Conservation (phyloP, 306 rosid genomes). For the Quercus parvula region DNA sequence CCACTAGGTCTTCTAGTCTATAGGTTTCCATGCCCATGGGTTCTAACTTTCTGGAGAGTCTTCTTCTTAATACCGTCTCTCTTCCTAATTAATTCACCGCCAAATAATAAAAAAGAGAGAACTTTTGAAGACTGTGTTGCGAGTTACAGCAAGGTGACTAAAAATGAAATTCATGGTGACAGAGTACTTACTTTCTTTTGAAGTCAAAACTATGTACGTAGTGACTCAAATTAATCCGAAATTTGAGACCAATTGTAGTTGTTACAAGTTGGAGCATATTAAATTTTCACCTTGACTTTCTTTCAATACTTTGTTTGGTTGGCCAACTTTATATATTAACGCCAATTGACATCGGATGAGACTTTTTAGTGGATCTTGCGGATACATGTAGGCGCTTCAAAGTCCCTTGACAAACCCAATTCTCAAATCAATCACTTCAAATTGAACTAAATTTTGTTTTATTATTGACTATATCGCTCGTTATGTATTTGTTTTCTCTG, state of each 20-base stretch:
- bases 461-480: background rate
- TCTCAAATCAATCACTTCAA: constrained; percentile 14
- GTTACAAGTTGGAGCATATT: constrained; percentile 34
- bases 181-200: constrained; percentile 5
- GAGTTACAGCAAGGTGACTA: background rate
- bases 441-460: background rate
- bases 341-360: constrained; percentile 32
- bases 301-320: constrained; percentile 18
- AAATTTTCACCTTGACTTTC: constrained; percentile 53
- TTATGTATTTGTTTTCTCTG: background rate
- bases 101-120: background rate
- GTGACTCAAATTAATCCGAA: constrained; percentile 29
- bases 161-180: background rate
- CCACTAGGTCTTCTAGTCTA: no score
- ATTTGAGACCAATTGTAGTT: constrained; percentile 26
- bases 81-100: no score
- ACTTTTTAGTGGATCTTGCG: constrained; percentile 40
- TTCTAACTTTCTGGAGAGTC: no score
- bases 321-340: constrained; percentile 10
- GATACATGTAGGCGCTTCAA: constrained; percentile 30
- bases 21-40: no score
- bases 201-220: constrained; percentile 32
- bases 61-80: no score
- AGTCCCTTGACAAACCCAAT: constrained; percentile 27
- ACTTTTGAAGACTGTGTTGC: background rate